These are phyloP conservation scores for Myrica gale DNA, from an alignment of 306 rosid genomes.

Conservation along the genomic window DNA sequence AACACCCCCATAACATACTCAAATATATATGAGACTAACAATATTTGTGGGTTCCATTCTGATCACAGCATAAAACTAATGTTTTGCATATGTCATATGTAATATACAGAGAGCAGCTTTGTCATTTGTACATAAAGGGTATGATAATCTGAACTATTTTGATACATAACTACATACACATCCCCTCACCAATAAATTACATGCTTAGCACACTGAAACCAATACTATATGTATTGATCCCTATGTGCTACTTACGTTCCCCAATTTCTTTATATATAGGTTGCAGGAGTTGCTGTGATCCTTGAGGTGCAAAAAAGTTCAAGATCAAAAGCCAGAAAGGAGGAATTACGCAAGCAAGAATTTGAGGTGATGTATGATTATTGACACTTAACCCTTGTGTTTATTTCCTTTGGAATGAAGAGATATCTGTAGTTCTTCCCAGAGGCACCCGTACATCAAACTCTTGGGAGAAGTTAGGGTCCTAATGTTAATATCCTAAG, in stretches of 20 bases:
- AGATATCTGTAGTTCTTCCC: conserved; percentile 2
- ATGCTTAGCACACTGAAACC: conserved; percentile 13
- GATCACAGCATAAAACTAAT: too few species aligned
- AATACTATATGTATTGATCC: conserved; percentile 12
- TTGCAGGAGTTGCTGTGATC: conserved; percentile 66
- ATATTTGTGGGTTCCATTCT: too few species aligned
- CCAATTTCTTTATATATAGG: conserved; percentile 46
- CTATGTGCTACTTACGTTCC: conserved; percentile 17
- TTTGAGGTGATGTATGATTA: conserved; percentile 53
- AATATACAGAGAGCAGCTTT: background rate
- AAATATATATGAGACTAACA: too few species aligned
- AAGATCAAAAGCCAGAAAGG: conserved; percentile 93
- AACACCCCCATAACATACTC: too few species aligned
- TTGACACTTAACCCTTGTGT: background rate
- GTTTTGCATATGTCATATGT: background rate
- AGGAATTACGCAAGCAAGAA: conserved; percentile 75
- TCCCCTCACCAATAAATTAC: background rate
- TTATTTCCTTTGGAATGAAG: background rate
- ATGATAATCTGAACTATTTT: background rate
- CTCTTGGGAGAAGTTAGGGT: too few species aligned
- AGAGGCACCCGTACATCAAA: background rate
- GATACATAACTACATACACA: background rate
- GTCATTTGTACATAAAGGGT: background rate
- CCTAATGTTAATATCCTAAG: too few species aligned
- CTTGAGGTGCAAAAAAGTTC: conserved; percentile 91